Evolutionary conservation across 768 basidiomycete species (phyloP), one percentile per base, ranked within the genome.

Genomic region (Tricholoma furcatifolium): DNA sequence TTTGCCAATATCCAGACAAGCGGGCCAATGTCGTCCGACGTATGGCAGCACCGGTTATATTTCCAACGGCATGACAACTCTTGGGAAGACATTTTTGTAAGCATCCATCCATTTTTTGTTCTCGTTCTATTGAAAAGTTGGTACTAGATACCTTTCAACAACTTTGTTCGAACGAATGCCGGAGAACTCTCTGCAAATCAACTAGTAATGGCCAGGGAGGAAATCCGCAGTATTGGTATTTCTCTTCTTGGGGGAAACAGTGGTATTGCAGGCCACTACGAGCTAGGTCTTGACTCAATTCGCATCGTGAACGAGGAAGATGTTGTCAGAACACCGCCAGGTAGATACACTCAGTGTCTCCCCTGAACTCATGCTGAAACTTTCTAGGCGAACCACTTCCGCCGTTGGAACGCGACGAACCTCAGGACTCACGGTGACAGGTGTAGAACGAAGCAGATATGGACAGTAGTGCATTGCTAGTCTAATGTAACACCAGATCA

Each of bases 41-140:
- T 98, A n/a, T 98, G 91, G 87, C 96, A 97, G 65, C 94, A 98
- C 60, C 81, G 91, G 31, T 74, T 98, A n/a, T 91, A 82, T 69
- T 89, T 94, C 65, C 74, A 78, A 45, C 78, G 81, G 50, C 71
- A 74, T 23, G 80, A 85, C 52, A 79, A 82, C 21, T 71, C 74
- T 4, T 95, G 93, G 93, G 88, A 93, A 65, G 85, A 92, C 61
- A 66, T 95, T 14, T 85, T 85, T 62, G 91, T 91, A 57, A 60
- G 85, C 77, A 23, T 7, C 46, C n/a, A 10, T 21, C 47, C 62
- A 20, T 53, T 45, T 24, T 47, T 32, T 21, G 56, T 21, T 48
- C 14, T 51, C 17, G 60, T 49, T 43, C 61, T 47, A 18, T 40
- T 39, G 48, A 48, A 34, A 55, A 55, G 36, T 48, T 17, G 41